Conservation (phyloP, 2,329 filamentous ascomycete genomes). For the Botrytis pseudocinerea region DNA sequence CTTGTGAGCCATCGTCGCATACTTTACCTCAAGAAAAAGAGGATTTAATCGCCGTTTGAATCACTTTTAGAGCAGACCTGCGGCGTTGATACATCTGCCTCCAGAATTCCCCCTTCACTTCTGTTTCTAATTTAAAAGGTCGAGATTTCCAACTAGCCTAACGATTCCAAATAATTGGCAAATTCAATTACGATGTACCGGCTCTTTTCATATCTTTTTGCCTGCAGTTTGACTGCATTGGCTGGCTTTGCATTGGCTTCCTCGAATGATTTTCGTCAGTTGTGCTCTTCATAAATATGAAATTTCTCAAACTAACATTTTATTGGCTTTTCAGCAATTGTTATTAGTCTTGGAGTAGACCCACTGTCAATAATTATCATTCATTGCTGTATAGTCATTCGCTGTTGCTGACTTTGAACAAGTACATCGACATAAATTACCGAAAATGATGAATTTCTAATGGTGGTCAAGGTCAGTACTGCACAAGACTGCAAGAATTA, state of each 20-base stretch:
- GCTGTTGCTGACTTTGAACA: not conserved
- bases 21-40: not conserved
- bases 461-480: not conserved
- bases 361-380: not conserved
- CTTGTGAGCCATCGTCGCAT: not conserved
- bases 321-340: not conserved
- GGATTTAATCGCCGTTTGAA: not conserved
- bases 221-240: not conserved
- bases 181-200: not conserved
- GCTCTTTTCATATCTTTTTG: not conserved
- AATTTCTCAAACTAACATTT: not conserved
- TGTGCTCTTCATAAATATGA: not conserved
- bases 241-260: not conserved
- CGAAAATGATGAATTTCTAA: not conserved
- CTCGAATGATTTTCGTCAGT: not conserved
- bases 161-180: not conserved
- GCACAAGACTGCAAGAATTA: constrained; percentile 3
- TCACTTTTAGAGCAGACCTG: not conserved
- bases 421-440: constrained; percentile 2
- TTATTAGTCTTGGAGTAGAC: not conserved
- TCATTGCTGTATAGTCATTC: not conserved
- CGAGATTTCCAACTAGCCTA: not conserved
- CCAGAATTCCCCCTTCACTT: not conserved
- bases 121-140: not conserved
- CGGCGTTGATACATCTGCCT: not conserved